phyloP scores from a whole-genome alignment of 805 yeast genomes.

The Nakazawaea holstii region DNA sequence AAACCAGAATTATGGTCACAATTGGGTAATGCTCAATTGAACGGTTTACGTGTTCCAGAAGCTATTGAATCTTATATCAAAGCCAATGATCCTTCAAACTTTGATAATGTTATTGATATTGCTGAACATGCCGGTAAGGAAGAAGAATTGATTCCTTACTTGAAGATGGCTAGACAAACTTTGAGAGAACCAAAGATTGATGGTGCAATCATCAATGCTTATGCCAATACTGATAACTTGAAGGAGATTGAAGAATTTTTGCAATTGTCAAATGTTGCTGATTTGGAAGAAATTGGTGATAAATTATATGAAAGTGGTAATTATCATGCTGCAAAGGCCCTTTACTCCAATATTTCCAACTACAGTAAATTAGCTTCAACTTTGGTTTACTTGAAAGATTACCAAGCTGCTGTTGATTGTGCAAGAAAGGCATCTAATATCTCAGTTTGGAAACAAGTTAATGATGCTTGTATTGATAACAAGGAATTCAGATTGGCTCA shows the following conservation, averaged over 20 bases:
- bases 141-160: slow-evolving; percentile 83
- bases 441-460: slow-evolving; percentile 95
- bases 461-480: slow-evolving; percentile 92
- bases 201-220: slow-evolving; percentile 83
- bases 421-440: slow-evolving; percentile 96
- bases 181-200: slow-evolving; percentile 90
- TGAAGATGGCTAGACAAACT: slow-evolving; percentile 87
- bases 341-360: slow-evolving; percentile 82
- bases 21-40: slow-evolving; percentile 92
- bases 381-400: slow-evolving; percentile 84
- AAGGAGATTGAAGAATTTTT: slow-evolving; percentile 82
- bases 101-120: slow-evolving; percentile 86
- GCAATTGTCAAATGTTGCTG: slow-evolving; percentile 87
- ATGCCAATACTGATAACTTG: slow-evolving; percentile 72
- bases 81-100: slow-evolving; percentile 89
- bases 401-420: slow-evolving; percentile 96
- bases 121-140: slow-evolving; percentile 95
- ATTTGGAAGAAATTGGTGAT: slow-evolving; percentile 89
- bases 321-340: slow-evolving; percentile 88
- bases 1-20: slow-evolving; percentile 88
- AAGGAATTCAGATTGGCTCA: slow-evolving; percentile 95
- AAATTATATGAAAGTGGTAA: slow-evolving; percentile 73
- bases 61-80: slow-evolving; percentile 88
- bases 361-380: slow-evolving; percentile 97
- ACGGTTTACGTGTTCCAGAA: slow-evolving; percentile 87